Evolutionary conservation across 345 rosid genomes (phyloP).

Genomic region (Tarenaya hassleriana): DNA sequence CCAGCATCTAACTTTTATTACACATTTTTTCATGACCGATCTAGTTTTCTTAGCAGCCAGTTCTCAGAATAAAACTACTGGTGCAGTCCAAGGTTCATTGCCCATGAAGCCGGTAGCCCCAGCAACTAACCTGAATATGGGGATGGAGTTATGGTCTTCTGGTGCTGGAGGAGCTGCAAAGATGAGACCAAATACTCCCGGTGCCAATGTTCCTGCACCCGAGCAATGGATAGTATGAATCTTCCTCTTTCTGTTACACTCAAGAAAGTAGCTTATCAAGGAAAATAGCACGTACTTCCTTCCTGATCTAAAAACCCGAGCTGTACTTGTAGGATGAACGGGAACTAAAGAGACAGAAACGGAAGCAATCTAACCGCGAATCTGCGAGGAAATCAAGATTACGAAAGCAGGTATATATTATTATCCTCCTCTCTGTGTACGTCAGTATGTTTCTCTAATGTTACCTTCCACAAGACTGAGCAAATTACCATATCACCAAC

Average conservation of each 20-base stretch:
- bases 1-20: background rate
- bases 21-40: background rate
- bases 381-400: conserved; percentile 78
- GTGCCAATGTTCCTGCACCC: conserved; percentile 37
- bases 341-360: conserved; percentile 63
- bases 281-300: too few species aligned
- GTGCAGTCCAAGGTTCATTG: conserved; percentile 22
- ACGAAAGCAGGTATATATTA: conserved; percentile 69
- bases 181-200: conserved; percentile 39
- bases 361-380: conserved; percentile 83
- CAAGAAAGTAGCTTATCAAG: too few species aligned
- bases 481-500: background rate
- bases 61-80: conserved; percentile 34
- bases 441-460: background rate
- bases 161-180: conserved; percentile 44
- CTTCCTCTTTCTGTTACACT: background rate
- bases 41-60: conserved; percentile 31
- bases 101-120: conserved; percentile 53
- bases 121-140: conserved; percentile 56
- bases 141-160: conserved; percentile 43
- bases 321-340: conserved; percentile 48
- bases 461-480: background rate
- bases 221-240: conserved; percentile 53
- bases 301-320: too few species aligned
- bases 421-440: background rate